Conservation (phyloP, 352 stramenopile genomes). For the Aphanomyces stellatus region DNA sequence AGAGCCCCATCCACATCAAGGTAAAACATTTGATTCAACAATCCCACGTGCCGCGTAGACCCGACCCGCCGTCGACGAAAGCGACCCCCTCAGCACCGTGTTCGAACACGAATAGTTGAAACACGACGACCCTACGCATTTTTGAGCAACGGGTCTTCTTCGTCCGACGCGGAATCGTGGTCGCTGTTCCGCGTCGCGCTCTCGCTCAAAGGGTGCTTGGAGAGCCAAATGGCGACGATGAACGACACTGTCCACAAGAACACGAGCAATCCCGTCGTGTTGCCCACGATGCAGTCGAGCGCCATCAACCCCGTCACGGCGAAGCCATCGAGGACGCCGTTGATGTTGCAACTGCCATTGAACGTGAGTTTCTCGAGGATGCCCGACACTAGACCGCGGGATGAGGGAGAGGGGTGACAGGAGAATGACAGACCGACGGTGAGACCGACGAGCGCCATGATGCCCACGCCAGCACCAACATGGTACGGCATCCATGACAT, state of each 20-base stretch:
- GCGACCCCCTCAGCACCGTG: conserved; percentile 13
- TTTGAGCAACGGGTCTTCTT: neutral
- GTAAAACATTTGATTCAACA: no score
- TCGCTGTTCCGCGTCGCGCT: neutral
- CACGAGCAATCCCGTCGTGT: conserved; percentile 58
- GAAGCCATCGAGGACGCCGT: conserved; percentile 45
- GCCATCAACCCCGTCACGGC: conserved; percentile 68
- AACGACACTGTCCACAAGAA: conserved; percentile 35
- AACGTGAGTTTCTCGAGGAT: conserved; percentile 81
- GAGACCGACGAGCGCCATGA: conserved; percentile 52
- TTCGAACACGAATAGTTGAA: neutral
- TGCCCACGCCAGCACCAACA: conserved; percentile 48
- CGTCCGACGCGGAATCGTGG: neutral
- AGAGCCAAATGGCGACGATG: conserved; percentile 42
- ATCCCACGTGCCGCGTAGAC: no score
- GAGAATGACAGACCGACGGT: conserved; percentile 33
- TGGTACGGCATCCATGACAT: conserved; percentile 46
- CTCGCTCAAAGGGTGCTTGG: conserved; percentile 26
- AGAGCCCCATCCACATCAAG: neutral
- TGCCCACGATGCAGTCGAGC: conserved; percentile 60
- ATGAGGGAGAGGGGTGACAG: neutral
- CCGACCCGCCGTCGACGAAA: neutral
- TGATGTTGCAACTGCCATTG: conserved; percentile 77
- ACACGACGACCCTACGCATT: no score
- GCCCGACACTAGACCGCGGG: conserved; percentile 29